These are phyloP conservation scores for Mortierella sp. DNA, from an alignment of 371 early-diverging fungal genomes.

Conservation along the genomic window DNA sequence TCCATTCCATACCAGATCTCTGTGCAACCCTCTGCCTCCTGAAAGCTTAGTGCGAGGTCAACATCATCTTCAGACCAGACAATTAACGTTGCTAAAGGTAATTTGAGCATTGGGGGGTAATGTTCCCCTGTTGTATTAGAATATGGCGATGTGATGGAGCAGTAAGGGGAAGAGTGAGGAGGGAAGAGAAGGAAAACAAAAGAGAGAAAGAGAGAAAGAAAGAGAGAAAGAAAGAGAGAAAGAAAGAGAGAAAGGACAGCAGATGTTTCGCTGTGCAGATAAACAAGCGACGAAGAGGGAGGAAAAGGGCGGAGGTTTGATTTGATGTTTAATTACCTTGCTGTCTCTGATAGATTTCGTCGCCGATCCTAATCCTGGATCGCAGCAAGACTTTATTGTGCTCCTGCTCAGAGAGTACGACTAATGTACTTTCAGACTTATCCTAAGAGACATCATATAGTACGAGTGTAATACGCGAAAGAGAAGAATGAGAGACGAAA, in stretches of 20 bases:
- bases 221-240: no score
- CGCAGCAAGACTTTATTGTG: constrained; percentile 66
- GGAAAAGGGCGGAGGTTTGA: not conserved
- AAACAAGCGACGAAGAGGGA: not conserved
- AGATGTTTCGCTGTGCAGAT: not conserved
- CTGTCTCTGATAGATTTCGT: constrained; percentile 79
- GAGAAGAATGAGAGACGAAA: constrained; percentile 9
- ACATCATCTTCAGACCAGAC: constrained; percentile 89
- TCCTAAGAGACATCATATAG: constrained; percentile 42
- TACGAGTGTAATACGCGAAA: not conserved
- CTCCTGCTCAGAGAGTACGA: constrained; percentile 76
- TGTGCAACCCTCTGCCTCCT: constrained; percentile 85
- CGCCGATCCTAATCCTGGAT: constrained; percentile 71
- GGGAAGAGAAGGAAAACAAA: not conserved
- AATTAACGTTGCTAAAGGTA: constrained; percentile 82
- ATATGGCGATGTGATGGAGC: not conserved
- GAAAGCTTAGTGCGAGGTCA: constrained; percentile 91
- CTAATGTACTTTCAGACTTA: constrained; percentile 64
- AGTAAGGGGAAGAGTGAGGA: not conserved
- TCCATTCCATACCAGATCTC: constrained; percentile 76
- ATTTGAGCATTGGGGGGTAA: constrained; percentile 8
- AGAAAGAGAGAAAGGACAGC: not conserved
- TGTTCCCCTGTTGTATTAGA: not conserved
- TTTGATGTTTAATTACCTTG: constrained; percentile 68
- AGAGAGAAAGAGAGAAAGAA: not conserved